These are phyloP conservation scores for Penicillium sp. DNA, from an alignment of 2,329 filamentous ascomycete species.

Conservation along the genomic window DNA sequence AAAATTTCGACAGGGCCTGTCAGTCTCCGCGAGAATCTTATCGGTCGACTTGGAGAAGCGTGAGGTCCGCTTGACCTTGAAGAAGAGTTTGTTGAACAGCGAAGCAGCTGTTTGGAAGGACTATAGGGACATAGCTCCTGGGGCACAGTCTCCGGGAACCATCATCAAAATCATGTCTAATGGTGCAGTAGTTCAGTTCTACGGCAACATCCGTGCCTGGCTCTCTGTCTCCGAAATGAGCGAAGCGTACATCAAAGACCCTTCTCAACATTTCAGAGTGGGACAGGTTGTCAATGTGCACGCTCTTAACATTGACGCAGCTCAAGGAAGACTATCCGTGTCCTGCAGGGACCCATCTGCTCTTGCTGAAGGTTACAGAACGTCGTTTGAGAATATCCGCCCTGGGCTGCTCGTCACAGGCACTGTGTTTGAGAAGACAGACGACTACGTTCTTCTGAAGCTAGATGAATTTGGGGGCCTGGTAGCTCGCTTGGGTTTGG, in stretches of 20 bases:
- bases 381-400: slow-evolving; percentile 73
- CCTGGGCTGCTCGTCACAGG: slow-evolving; percentile 77
- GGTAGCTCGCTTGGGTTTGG: slow-evolving; percentile 75
- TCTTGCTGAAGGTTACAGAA: slow-evolving; percentile 76
- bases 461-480: slow-evolving; percentile 70
- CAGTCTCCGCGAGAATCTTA: slow-evolving; percentile 83
- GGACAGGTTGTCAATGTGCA: slow-evolving; percentile 93
- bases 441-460: slow-evolving; percentile 77
- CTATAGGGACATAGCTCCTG: slow-evolving; percentile 74
- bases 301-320: slow-evolving; percentile 77
- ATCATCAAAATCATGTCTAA: slow-evolving; percentile 78
- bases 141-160: slow-evolving; percentile 81
- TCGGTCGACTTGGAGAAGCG: slow-evolving; percentile 77
- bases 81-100: slow-evolving; percentile 92
- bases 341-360: slow-evolving; percentile 89
- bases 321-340: slow-evolving; percentile 74
- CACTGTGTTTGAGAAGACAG: slow-evolving; percentile 79
- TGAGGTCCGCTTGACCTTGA: slow-evolving; percentile 84
- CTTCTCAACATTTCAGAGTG: slow-evolving; percentile 82
- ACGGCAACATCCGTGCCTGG: slow-evolving; percentile 80
- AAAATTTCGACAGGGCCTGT: slow-evolving; percentile 87
- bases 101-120: slow-evolving; percentile 78
- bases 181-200: slow-evolving; percentile 92
- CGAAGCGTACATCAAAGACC: slow-evolving; percentile 90
- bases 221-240: slow-evolving; percentile 97